Evolutionary conservation across 805 yeast species (phyloP).

Genomic region (Suhomyces xylopsoci): DNA sequence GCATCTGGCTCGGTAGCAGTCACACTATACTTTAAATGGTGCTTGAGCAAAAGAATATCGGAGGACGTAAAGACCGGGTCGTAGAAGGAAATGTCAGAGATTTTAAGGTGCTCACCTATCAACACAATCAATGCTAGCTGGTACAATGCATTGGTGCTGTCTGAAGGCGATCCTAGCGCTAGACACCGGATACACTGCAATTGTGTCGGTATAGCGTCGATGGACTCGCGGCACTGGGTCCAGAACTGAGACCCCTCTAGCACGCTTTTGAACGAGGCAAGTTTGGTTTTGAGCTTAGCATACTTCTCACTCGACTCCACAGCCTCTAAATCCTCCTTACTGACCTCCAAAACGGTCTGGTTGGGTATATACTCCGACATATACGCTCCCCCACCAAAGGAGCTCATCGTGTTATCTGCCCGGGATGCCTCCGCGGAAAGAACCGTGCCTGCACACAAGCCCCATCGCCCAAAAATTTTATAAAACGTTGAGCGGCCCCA

Average conservation of each 20-base stretch:
- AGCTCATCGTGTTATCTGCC: neutral
- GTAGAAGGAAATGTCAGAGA: conserved; percentile 43
- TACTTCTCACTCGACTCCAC: neutral
- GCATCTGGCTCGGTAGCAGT: neutral
- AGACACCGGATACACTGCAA: conserved; percentile 50
- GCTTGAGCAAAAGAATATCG: conserved; percentile 38
- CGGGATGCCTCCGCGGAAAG: neutral
- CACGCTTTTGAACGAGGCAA: neutral
- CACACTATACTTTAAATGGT: conserved; percentile 11
- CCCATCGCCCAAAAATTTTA: conserved; percentile 6
- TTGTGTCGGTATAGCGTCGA: neutral
- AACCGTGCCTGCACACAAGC: neutral
- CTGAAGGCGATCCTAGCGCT: conserved; percentile 67
- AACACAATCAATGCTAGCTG: conserved; percentile 61
- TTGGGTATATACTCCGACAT: conserved; percentile 3
- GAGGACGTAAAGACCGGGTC: conserved; percentile 60
- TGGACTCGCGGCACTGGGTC: neutral
- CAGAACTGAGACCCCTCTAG: neutral
- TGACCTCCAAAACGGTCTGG: neutral
- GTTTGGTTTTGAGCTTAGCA: neutral
- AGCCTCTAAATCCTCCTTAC: neutral
- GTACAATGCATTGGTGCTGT: conserved; percentile 56
- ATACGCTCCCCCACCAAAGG: neutral
- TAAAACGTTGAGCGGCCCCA: neutral
- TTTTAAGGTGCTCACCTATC: conserved; percentile 24